A percentile compares a stretch with the other conserved stretches of the same genome.
phyloP scores from a whole-genome alignment of 345 rosid genomes.

The Geranium brycei region DNA sequence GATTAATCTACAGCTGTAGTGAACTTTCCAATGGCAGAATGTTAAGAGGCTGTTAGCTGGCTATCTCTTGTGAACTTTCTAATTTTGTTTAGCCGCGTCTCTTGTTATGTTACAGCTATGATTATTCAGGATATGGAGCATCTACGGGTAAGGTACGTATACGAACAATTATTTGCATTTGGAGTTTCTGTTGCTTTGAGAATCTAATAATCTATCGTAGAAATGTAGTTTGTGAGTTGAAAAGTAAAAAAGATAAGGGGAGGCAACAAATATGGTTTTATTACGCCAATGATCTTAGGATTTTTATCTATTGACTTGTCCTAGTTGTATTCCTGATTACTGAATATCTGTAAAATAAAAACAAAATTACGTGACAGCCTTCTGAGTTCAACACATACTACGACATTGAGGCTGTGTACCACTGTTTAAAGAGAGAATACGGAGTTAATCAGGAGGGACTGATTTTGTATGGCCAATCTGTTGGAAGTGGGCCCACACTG shows the following conservation, averaged over 20 bases:
- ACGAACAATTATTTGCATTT: background rate
- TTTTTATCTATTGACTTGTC: background rate
- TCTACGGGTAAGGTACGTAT: conserved; percentile 82
- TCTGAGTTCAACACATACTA: conserved; percentile 85
- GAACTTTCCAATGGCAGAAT: background rate
- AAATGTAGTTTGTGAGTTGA: too few relatives aligned
- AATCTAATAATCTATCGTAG: too few relatives aligned
- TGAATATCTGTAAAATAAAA: background rate
- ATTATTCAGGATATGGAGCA: conserved; percentile 98
- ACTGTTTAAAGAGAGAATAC: conserved; percentile 63
- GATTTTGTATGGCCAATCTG: conserved; percentile 89
- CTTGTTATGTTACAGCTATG: conserved; percentile 49
- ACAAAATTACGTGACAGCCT: conserved; percentile 32
- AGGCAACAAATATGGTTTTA: background rate
- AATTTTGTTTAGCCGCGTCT: background rate
- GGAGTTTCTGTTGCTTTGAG: background rate
- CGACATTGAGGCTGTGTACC: conserved; percentile 83
- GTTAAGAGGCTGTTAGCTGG: background rate
- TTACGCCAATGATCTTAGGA: background rate
- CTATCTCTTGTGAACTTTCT: background rate
- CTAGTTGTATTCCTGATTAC: background rate
- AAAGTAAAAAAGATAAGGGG: too few relatives aligned
- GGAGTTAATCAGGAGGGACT: conserved; percentile 66
- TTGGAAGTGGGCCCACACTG: conserved; percentile 91
- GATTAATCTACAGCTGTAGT: background rate